A percentile compares a stretch with the other conserved stretches of the same genome.
phyloP scores from a whole-genome alignment of 2,329 filamentous ascomycete genomes.

The Nigrospora sphaerica region DNA sequence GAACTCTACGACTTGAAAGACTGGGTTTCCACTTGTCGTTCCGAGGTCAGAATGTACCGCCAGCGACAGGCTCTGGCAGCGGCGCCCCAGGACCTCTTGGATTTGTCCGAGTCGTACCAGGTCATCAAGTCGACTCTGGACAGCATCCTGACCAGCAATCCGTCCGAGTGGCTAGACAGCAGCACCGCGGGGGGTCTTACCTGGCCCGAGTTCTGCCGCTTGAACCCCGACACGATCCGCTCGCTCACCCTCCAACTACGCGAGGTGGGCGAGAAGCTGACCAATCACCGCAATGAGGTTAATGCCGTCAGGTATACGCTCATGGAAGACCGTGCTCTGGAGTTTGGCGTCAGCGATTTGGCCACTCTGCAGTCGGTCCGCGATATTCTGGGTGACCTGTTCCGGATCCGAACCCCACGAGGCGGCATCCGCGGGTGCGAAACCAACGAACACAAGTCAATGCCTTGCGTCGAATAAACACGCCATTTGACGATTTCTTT shows the following conservation, averaged over 20 bases:
- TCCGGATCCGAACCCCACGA: too few species aligned
- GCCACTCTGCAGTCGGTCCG: too few species aligned
- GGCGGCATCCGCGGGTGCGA: too few species aligned
- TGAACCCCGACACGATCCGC: conserved; percentile 14
- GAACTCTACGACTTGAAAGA: conserved; percentile 16
- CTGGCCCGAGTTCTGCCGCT: conserved; percentile 12
- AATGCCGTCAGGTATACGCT: too few species aligned
- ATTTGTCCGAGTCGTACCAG: conserved; percentile 5
- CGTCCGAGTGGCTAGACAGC: conserved; percentile 14
- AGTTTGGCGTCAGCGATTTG: too few species aligned
- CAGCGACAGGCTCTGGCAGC: conserved; percentile 1
- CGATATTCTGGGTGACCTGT: too few species aligned
- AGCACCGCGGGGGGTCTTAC: conserved; percentile 9
- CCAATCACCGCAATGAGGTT: too few species aligned
- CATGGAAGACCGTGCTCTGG: too few species aligned
- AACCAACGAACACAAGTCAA: too few species aligned
- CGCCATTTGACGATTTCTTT: too few species aligned
- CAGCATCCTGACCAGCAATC: conserved; percentile 13
- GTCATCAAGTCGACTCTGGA: conserved; percentile 10
- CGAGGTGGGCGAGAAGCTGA: conserved; percentile 10
- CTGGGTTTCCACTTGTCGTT: conserved; percentile 10
- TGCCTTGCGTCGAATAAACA: too few species aligned
- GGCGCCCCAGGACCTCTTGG: background rate
- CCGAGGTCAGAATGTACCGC: conserved; percentile 5
- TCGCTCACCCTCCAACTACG: conserved; percentile 14